Conservation (phyloP, 176 grass and related monocot genomes). For the Zea mays region DNA sequence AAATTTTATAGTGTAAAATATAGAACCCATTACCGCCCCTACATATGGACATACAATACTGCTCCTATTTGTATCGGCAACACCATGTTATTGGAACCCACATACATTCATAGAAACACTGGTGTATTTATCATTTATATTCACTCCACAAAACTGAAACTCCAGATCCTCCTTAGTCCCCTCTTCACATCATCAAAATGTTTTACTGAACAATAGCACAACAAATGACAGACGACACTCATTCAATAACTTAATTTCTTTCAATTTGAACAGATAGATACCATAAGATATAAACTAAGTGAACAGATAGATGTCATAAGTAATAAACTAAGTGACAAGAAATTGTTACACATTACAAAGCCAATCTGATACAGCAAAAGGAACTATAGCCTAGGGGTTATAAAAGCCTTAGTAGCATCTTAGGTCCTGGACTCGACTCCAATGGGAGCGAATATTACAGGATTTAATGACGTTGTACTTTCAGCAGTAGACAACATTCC, state of each 20-base stretch:
- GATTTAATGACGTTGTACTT: too few relatives aligned
- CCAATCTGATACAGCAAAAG: neutral
- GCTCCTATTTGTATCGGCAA: neutral
- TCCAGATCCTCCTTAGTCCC: neutral
- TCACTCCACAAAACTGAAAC: neutral
- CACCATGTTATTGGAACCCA: neutral
- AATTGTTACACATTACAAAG: neutral
- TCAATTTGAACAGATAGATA: neutral
- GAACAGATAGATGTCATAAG: neutral
- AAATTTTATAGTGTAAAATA: too few relatives aligned
- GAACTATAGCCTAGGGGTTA: too few relatives aligned
- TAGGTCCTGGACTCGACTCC: too few relatives aligned
- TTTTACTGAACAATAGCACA: neutral
- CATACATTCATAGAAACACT: neutral
- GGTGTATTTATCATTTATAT: neutral
- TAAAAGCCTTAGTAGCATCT: too few relatives aligned
- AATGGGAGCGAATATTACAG: too few relatives aligned
- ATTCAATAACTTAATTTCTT: neutral
- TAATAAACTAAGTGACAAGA: neutral
- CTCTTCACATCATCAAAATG: neutral
- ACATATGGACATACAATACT: too few relatives aligned
- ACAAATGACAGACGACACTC: neutral
- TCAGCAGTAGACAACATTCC: too few relatives aligned
- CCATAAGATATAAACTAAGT: neutral
- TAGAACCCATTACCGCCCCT: too few relatives aligned